Percentiles rank a stretch among this genome's conserved stretches.
Evolutionary conservation across 805 yeast genomes (phyloP).

Genomic region (Cyberlindnera nakhonratchasimensis): DNA sequence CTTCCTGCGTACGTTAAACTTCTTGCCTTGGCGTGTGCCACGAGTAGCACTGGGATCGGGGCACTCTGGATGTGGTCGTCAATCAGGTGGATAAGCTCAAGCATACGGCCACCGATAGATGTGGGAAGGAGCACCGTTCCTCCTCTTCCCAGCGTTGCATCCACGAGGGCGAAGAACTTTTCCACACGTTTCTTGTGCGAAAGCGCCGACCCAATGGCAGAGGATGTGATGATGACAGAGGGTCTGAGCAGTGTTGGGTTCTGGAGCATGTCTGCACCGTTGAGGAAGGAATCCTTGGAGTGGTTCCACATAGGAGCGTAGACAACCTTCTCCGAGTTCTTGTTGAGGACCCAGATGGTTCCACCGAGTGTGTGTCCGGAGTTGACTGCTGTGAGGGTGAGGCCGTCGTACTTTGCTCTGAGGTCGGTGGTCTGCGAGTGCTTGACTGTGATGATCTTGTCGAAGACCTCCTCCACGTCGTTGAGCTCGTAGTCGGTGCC

Average conservation of each 20-base stretch:
- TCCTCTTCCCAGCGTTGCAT: constrained; percentile 65
- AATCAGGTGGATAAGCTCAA: constrained; percentile 73
- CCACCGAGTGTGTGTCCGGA: constrained; percentile 96
- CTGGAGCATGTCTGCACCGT: constrained; percentile 61
- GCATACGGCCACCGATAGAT: constrained; percentile 71
- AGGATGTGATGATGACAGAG: constrained; percentile 73
- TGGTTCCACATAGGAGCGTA: constrained; percentile 96
- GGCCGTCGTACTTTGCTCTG: constrained; percentile 55
- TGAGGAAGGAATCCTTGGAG: constrained; percentile 79
- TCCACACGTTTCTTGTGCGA: constrained; percentile 64
- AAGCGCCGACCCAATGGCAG: constrained; percentile 61
- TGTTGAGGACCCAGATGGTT: constrained; percentile 75
- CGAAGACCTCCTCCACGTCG: constrained; percentile 80
- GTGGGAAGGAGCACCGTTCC: constrained; percentile 85
- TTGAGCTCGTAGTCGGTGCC: constrained; percentile 56
- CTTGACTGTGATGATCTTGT: constrained; percentile 63
- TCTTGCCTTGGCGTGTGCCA: constrained; percentile 79
- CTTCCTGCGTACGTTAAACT: constrained; percentile 77
- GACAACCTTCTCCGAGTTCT: constrained; percentile 73
- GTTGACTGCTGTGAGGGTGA: constrained; percentile 74
- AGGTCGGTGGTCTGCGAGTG: constrained; percentile 72
- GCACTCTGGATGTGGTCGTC: constrained; percentile 53
- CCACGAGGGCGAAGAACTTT: constrained; percentile 57
- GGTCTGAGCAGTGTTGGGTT: constrained; percentile 71
- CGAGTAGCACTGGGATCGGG: constrained; percentile 65